These are phyloP conservation scores for Oryza glaberrima DNA, from an alignment of 176 grass and related monocot species.

Conservation along the genomic window DNA sequence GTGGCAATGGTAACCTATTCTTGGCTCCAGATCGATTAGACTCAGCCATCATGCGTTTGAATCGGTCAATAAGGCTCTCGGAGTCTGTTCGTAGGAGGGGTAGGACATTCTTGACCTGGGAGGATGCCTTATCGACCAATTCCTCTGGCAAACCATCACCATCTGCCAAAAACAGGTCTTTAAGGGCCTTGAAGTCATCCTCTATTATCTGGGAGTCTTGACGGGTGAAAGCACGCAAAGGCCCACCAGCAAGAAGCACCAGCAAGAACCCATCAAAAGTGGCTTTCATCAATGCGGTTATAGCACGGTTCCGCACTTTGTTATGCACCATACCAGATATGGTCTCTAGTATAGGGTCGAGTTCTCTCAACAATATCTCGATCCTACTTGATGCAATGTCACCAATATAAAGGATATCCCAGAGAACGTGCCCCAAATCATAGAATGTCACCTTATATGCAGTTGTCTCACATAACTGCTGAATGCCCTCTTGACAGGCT, in stretches of 20 bases:
- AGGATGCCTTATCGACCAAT: slow-evolving; percentile 86
- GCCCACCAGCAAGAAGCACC: slow-evolving; percentile 89
- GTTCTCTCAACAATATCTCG: slow-evolving; percentile 65
- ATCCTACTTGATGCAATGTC: slow-evolving; percentile 74
- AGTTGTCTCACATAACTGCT: slow-evolving; percentile 83
- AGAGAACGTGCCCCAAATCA: slow-evolving; percentile 82
- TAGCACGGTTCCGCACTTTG: slow-evolving; percentile 79
- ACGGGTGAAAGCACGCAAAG: slow-evolving; percentile 69
- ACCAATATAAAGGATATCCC: slow-evolving; percentile 79
- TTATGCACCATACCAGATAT: slow-evolving; percentile 90
- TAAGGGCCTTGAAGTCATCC: slow-evolving; percentile 80
- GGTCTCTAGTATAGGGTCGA: slow-evolving; percentile 82
- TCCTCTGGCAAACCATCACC: slow-evolving; percentile 95
- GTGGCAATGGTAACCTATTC: slow-evolving; percentile 66
- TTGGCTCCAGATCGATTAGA: slow-evolving; percentile 54
- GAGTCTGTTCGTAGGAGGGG: slow-evolving; percentile 71
- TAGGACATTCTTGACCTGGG: slow-evolving; percentile 89
- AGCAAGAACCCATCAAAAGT: slow-evolving; percentile 91
- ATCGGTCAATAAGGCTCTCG: slow-evolving; percentile 78
- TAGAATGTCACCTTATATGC: slow-evolving; percentile 91
- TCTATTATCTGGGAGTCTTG: slow-evolving; percentile 79
- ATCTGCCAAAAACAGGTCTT: slow-evolving; percentile 81
- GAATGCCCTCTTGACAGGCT: slow-evolving; percentile 84
- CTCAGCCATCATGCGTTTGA: slow-evolving; percentile 67
- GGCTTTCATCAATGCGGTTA: slow-evolving; percentile 95